These are phyloP conservation scores for Tolypocladium inflatum DNA, from an alignment of 2,329 filamentous ascomycete genomes.

Conservation along the genomic window DNA sequence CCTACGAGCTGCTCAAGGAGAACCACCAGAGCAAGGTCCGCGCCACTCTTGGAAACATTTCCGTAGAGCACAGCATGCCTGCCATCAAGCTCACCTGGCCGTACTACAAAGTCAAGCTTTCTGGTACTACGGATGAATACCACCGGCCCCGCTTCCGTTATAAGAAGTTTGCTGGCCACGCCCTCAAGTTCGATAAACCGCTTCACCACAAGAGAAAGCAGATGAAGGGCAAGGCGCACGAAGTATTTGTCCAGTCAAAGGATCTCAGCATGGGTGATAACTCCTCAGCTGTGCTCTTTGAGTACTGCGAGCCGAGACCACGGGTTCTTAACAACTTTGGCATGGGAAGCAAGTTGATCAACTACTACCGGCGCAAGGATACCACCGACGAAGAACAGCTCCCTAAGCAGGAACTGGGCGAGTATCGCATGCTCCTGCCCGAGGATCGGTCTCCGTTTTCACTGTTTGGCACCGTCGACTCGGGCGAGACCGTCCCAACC, in stretches of 20 bases:
- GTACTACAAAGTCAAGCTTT: slow-evolving; percentile 84
- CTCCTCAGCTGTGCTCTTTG: slow-evolving; percentile 75
- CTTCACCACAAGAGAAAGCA: slow-evolving; percentile 70
- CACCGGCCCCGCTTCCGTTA: slow-evolving; percentile 74
- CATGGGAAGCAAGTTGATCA: slow-evolving; percentile 93
- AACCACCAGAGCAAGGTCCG: slow-evolving; percentile 95
- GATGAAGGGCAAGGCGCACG: slow-evolving; percentile 68
- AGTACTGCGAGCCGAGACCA: slow-evolving; percentile 92
- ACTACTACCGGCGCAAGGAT: slow-evolving; percentile 85
- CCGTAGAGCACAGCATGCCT: slow-evolving; percentile 91
- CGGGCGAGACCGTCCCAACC: slow-evolving; percentile 82
- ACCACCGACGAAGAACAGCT: slow-evolving; percentile 62
- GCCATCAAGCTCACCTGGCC: slow-evolving; percentile 88
- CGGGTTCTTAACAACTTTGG: slow-evolving; percentile 91
- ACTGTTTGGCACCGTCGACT: slow-evolving; percentile 85
- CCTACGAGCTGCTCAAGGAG: slow-evolving; percentile 91
- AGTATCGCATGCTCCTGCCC: slow-evolving; percentile 77
- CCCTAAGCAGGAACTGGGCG: slow-evolving; percentile 77
- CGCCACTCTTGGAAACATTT: slow-evolving; percentile 80
- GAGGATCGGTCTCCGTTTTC: slow-evolving; percentile 96
- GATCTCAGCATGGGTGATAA: slow-evolving; percentile 85
- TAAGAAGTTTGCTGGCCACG: slow-evolving; percentile 54
- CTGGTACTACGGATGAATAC: slow-evolving; percentile 67
- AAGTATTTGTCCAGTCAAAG: slow-evolving; percentile 70
- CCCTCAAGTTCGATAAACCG: slow-evolving; percentile 65